Percentiles rank a stretch among this genome's conserved stretches.
Evolutionary conservation across 805 yeast species (phyloP).

Genomic region (Schwanniomyces vanrijiae): DNA sequence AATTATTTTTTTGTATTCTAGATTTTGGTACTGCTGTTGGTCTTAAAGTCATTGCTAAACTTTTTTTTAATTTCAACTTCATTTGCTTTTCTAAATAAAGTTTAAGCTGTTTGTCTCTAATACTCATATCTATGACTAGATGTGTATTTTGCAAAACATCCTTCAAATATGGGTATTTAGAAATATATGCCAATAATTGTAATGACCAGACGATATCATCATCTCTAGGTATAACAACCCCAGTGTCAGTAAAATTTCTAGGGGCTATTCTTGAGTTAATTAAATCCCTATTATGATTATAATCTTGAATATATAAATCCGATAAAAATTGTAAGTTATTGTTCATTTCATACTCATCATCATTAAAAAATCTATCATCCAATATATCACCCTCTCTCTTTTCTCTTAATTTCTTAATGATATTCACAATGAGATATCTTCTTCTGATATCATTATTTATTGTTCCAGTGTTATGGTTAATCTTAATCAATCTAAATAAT

Average conservation of each 20-base stretch:
- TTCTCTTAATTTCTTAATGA: conserved; percentile 36
- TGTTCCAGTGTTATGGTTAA: conserved; percentile 14
- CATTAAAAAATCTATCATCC: conserved; percentile 29
- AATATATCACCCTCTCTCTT: conserved; percentile 35
- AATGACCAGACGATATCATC: conserved; percentile 94
- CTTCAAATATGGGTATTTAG: conserved; percentile 83
- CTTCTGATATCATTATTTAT: conserved; percentile 34
- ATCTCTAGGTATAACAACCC: conserved; percentile 82
- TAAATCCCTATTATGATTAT: conserved; percentile 22
- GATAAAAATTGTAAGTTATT: conserved; percentile 39
- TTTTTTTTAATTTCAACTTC: conserved; percentile 30
- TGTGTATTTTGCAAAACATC: conserved; percentile 73
- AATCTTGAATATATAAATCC: conserved; percentile 40
- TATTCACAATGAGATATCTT: conserved; percentile 33
- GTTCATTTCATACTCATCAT: conserved; percentile 42
- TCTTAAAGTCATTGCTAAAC: conserved; percentile 26
- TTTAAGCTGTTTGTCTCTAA: conserved; percentile 40
- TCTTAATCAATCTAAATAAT: conserved; percentile 35
- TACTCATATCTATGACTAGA: conserved; percentile 64
- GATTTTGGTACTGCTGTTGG: conserved; percentile 36
- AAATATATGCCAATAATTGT: conserved; percentile 87
- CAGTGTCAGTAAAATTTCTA: conserved; percentile 49
- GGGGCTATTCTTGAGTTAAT: conserved; percentile 33
- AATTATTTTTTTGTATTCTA: conserved; percentile 19
- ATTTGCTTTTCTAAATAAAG: conserved; percentile 35